Percentiles rank a stretch among this genome's conserved stretches.
Conservation (phyloP, 2,329 filamentous ascomycete genomes). For the Drechslera avenae region DNA sequence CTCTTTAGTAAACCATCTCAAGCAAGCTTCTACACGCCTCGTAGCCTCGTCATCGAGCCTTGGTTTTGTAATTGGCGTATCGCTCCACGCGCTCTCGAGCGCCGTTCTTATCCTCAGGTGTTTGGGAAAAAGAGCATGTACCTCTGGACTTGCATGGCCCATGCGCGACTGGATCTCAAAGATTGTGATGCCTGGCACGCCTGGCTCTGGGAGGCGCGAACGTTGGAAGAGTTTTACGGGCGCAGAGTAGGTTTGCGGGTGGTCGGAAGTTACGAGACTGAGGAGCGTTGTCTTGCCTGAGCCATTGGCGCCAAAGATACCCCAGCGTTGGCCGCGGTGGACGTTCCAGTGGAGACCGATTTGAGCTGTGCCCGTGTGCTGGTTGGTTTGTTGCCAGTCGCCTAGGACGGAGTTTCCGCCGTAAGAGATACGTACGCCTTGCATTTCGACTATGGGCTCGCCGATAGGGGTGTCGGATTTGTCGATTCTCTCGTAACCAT, state of each 20-base stretch:
- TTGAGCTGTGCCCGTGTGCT: slow-evolving; percentile 51
- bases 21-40: slow-evolving; percentile 67
- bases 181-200: slow-evolving; percentile 76
- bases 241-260: slow-evolving; percentile 89
- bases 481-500: slow-evolving; percentile 38
- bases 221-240: slow-evolving; percentile 86
- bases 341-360: slow-evolving; percentile 83
- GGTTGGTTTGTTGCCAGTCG: slow-evolving; percentile 70
- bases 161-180: slow-evolving; percentile 91
- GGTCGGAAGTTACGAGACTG: slow-evolving; percentile 91
- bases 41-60: slow-evolving; percentile 63
- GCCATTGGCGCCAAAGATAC: slow-evolving; percentile 89
- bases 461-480: slow-evolving; percentile 48
- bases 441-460: slow-evolving; percentile 83
- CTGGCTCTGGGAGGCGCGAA: slow-evolving; percentile 75
- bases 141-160: slow-evolving; percentile 91
- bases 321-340: slow-evolving; percentile 83
- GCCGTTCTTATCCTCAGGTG: slow-evolving; percentile 73
- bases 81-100: slow-evolving; percentile 86
- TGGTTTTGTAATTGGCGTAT: slow-evolving; percentile 78
- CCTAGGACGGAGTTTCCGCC: slow-evolving; percentile 77
- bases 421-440: slow-evolving; percentile 81
- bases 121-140: slow-evolving; percentile 90
- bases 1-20: slow-evolving; percentile 79
- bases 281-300: slow-evolving; percentile 96